Conservation (phyloP, 2,329 filamentous ascomycete species). For the Penicillium oxalicum region DNA sequence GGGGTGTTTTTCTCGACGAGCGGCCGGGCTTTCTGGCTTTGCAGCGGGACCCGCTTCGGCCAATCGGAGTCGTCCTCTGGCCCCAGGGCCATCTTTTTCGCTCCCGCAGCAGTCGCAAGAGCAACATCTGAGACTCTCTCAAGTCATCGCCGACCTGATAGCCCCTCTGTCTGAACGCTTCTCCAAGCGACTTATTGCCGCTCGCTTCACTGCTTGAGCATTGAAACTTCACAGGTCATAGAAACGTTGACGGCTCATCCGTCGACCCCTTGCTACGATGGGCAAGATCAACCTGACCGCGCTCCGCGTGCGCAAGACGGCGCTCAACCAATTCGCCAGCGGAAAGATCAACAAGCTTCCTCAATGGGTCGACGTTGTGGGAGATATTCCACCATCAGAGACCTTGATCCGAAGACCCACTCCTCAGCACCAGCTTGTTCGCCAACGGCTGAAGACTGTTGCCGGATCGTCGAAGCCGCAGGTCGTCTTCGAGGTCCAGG, state of each 20-base stretch:
- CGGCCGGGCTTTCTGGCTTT: conserved; percentile 22
- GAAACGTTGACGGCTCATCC: background rate
- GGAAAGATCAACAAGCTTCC: conserved; percentile 34
- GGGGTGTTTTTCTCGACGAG: conserved; percentile 21
- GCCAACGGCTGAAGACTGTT: conserved; percentile 33
- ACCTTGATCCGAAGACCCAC: conserved; percentile 54
- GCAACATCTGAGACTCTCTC: background rate
- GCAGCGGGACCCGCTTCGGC: conserved; percentile 29
- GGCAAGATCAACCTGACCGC: conserved; percentile 44
- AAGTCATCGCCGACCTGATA: background rate
- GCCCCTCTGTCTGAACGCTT: background rate
- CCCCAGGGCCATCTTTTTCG: conserved; percentile 33
- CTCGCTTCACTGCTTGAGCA: background rate
- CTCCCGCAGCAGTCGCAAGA: conserved; percentile 15
- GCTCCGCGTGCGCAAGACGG: conserved; percentile 41
- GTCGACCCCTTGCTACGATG: conserved; percentile 27
- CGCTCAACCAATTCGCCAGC: conserved; percentile 33
- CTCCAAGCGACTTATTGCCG: background rate
- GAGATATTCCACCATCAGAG: conserved; percentile 55
- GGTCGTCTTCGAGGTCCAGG: conserved; percentile 32
- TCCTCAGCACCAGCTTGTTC: conserved; percentile 39
- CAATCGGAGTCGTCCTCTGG: conserved; percentile 35
- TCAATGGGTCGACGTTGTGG: conserved; percentile 53
- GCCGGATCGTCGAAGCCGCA: conserved; percentile 26
- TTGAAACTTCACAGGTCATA: background rate